Percentiles rank a stretch among this genome's conserved stretches.
phyloP scores from a whole-genome alignment of 2,329 filamentous ascomycete genomes.

The Beauveria sp. region DNA sequence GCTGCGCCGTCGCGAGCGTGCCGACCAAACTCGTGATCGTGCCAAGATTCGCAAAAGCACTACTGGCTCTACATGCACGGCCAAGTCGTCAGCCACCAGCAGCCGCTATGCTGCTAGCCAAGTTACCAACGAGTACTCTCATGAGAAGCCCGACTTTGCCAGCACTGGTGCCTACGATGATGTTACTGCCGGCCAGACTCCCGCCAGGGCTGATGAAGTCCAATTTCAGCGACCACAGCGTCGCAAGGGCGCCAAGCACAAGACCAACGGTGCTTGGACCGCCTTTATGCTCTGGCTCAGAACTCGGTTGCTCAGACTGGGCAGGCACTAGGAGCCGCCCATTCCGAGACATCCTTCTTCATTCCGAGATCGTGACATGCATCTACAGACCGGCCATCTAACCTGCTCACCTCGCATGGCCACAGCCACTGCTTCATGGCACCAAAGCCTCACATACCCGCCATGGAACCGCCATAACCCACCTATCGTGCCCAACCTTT shows the following conservation, averaged over 20 bases:
- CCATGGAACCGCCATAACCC: neutral
- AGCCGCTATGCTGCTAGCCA: conserved; percentile 18
- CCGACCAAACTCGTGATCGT: conserved; percentile 44
- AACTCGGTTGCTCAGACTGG: conserved; percentile 39
- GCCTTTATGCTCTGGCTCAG: conserved; percentile 57
- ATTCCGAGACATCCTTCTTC: neutral
- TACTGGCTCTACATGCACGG: conserved; percentile 24
- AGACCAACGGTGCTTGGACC: conserved; percentile 55
- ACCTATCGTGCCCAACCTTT: neutral
- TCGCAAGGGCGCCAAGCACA: conserved; percentile 45
- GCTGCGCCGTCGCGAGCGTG: conserved; percentile 49
- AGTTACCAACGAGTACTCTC: conserved; percentile 18
- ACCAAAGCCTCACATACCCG: neutral
- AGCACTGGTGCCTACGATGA: conserved; percentile 21
- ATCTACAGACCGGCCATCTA: neutral
- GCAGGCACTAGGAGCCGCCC: conserved; percentile 26
- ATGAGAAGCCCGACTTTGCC: conserved; percentile 32
- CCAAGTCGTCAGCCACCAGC: conserved; percentile 25
- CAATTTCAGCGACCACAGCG: conserved; percentile 36
- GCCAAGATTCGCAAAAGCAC: conserved; percentile 34
- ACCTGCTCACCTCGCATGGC: neutral
- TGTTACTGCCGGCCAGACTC: conserved; percentile 14
- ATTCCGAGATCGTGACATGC: neutral
- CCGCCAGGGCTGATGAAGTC: conserved; percentile 32
- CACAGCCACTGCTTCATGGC: neutral